Evolutionary conservation across 345 rosid species (phyloP).

Genomic region (Melaleuca alternifolia): DNA sequence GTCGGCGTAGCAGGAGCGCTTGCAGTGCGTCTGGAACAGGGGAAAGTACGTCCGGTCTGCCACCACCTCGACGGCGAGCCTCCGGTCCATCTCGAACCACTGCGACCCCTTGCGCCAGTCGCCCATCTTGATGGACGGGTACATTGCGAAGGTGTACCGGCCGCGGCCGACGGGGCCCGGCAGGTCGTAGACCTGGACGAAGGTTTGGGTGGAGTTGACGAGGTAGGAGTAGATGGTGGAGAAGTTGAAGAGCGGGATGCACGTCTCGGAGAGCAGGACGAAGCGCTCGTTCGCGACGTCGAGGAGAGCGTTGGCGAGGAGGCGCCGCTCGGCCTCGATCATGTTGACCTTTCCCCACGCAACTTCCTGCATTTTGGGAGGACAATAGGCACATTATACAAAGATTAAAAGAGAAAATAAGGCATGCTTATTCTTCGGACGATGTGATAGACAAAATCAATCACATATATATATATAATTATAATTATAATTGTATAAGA

Average conservation of each 20-base stretch:
- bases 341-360: constrained; percentile 33
- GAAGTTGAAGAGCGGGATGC: constrained; percentile 43
- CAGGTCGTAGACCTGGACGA: constrained; percentile 22
- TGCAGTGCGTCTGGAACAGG: constrained; percentile 23
- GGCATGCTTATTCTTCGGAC: rapidly evolving
- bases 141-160: constrained; percentile 17
- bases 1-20: constrained; percentile 22
- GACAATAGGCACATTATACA: background rate
- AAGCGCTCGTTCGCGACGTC: constrained; percentile 36
- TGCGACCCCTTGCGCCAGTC: constrained; percentile 43
- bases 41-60: constrained; percentile 23
- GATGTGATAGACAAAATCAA: background rate
- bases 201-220: constrained; percentile 16
- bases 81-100: constrained; percentile 41
- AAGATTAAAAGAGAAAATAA: background rate
- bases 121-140: constrained; percentile 9
- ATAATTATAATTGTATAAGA: no score
- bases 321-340: constrained; percentile 38
- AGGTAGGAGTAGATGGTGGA: constrained; percentile 29
- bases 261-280: constrained; percentile 31
- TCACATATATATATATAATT: background rate
- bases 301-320: constrained; percentile 39
- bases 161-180: constrained; percentile 21
- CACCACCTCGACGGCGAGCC: constrained; percentile 23
- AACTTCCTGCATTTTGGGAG: constrained; percentile 14